Evolutionary conservation across 805 yeast species (phyloP), one percentile per base, ranked within the genome.

Genomic region (Yarrowia bubula): DNA sequence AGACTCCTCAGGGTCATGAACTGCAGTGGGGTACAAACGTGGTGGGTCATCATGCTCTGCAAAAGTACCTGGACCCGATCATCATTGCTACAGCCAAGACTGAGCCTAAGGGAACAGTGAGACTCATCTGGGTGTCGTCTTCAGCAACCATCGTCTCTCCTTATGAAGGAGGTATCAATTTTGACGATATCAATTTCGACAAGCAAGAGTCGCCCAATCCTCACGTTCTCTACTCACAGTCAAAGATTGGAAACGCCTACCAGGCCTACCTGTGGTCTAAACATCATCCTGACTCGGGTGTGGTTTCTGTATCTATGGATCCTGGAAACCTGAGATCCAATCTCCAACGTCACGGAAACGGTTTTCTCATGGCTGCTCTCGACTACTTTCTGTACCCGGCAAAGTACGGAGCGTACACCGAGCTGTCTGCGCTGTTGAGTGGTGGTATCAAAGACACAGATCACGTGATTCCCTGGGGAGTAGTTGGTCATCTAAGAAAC

Each of bases 61-160:
- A 81, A 66, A 75, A 76, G 64, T 70, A 75, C 22, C 68, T 81
- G 47, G 75, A 73, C 28, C 80, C 81, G 7, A 66, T 80, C 4
- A 66, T 83, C n/a, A 65, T 75, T 22, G 68, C 74, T 22, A 72
- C 81, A 2, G 74, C 78, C 1, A 66, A 71, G 44, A 65, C 65
- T 1, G 70, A 72, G 10, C 69, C 72, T 13, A 65, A 71, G 0
- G 69, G 67, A 55, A 75, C 79, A 9, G 72, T 71, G n/a, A 74
- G 86, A 53, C 73, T 82, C 37, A 76, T 83, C 8, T 82, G 83
- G 79, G 75, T 81, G 2, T 68, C 82, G 1, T 81, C 85, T 0
- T 55, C 75, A 39, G 80, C 76, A 0, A 81, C 77, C 46, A 64
- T 68, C 37, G 43, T 67, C 17, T 69, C 73, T 0, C 73, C 80